Percentiles rank a stretch among this genome's conserved stretches.
Conservation (phyloP, 305 asterid species). For the Fraxinus xanthoxyloides region DNA sequence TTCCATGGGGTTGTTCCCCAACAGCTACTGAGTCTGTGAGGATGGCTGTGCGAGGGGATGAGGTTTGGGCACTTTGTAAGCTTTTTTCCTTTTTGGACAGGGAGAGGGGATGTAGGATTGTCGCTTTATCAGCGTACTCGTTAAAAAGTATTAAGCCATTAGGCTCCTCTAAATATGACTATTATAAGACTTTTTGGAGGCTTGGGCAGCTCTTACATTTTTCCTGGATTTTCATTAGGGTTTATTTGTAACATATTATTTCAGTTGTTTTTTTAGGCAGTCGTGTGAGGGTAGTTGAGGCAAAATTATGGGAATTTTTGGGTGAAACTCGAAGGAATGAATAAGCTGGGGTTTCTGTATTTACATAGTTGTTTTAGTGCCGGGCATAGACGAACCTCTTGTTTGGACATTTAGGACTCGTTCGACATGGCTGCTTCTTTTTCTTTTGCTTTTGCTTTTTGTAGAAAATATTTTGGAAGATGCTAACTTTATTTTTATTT, state of each 20-base stretch:
- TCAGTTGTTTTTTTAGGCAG: neutral
- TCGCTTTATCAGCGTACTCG: neutral
- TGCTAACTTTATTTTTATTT: neutral
- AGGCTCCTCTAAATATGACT: neutral
- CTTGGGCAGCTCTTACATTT: neutral
- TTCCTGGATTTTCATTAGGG: neutral
- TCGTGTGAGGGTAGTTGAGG: neutral
- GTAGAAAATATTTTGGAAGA: too few relatives aligned
- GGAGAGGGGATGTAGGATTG: neutral
- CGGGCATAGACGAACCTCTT: neutral
- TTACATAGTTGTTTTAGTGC: neutral
- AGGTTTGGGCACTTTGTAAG: neutral
- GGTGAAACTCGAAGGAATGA: neutral
- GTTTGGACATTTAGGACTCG: neutral
- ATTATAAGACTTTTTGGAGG: neutral
- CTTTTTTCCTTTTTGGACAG: neutral
- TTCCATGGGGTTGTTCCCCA: slow-evolving; percentile 1
- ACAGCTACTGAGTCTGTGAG: neutral
- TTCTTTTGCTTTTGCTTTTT: neutral
- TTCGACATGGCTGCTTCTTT: neutral
- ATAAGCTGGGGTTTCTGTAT: neutral
- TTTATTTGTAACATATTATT: neutral
- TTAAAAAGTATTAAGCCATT: neutral
- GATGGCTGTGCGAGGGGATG: slow-evolving; percentile 6
- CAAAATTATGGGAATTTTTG: neutral